Conservation (phyloP, 192 early-diverging fungal species). For the Backusella parvicylindrica region DNA sequence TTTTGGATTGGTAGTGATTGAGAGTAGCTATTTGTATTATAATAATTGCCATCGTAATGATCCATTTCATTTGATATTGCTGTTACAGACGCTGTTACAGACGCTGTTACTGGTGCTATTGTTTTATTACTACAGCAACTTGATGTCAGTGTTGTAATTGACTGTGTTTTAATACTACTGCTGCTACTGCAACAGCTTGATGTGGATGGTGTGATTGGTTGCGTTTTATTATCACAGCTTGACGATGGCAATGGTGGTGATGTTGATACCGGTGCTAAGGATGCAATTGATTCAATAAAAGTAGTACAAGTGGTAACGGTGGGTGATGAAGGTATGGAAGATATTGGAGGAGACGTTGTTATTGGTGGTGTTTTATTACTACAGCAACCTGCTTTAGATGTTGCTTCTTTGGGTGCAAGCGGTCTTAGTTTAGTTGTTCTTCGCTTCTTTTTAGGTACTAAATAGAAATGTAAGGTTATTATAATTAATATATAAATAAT, state of each 20-base stretch:
- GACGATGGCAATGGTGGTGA: background rate
- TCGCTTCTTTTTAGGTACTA: slow-evolving; percentile 10
- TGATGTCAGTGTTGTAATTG: background rate
- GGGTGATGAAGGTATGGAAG: background rate
- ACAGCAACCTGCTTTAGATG: background rate
- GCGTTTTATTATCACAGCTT: background rate
- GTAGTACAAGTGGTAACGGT: background rate
- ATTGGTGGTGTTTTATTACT: background rate
- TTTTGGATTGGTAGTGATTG: background rate
- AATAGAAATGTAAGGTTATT: background rate
- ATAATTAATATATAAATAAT: background rate
- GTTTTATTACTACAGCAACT: background rate
- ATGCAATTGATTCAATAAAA: background rate
- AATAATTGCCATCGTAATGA: background rate
- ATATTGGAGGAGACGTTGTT: background rate
- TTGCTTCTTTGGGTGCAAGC: background rate
- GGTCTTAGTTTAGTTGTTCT: background rate
- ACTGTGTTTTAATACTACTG: background rate
- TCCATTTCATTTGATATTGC: background rate
- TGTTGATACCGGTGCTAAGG: background rate
- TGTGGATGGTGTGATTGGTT: background rate
- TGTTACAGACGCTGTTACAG: background rate
- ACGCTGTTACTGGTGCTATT: background rate
- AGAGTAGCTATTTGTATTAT: background rate
- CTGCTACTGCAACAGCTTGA: background rate